A percentile compares a stretch with the other conserved stretches of the same genome.
Conservation (phyloP, 345 rosid genomes). For the Bruguiera gymnorhiza region DNA sequence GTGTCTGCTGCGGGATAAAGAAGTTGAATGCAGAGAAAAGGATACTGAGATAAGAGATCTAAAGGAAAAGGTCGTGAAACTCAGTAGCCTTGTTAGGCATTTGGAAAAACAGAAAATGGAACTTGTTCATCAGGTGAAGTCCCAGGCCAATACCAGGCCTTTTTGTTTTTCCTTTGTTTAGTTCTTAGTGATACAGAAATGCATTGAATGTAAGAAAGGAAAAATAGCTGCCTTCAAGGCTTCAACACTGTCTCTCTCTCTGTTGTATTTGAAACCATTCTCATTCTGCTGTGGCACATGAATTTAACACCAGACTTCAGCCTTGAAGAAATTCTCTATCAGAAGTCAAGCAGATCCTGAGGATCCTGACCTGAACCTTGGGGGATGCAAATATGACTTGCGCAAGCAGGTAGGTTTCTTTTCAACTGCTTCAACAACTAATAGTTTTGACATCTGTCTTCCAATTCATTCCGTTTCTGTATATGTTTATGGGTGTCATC, state of each 20-base stretch:
- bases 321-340: constrained; percentile 35
- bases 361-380: constrained; percentile 22
- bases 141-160: constrained; percentile 43
- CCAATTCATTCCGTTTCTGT: background rate
- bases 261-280: background rate
- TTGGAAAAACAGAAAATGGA: constrained; percentile 62
- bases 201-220: background rate
- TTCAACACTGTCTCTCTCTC: background rate
- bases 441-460: background rate
- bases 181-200: background rate
- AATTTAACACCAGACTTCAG: constrained; percentile 32
- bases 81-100: constrained; percentile 52
- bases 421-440: background rate
- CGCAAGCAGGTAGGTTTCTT: constrained; percentile 44
- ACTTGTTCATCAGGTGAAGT: constrained; percentile 60
- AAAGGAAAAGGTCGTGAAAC: constrained; percentile 69
- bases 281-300: background rate
- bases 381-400: constrained; percentile 42
- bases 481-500: background rate
- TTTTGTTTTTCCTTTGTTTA: background rate
- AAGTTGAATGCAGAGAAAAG: constrained; percentile 74
- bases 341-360: constrained; percentile 23
- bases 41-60: constrained; percentile 60
- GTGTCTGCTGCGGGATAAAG: constrained; percentile 78
- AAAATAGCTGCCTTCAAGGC: background rate